Evolutionary conservation across 148 eudicot genomes (phyloP).

Genomic region (Salicornia ramosissima): DNA sequence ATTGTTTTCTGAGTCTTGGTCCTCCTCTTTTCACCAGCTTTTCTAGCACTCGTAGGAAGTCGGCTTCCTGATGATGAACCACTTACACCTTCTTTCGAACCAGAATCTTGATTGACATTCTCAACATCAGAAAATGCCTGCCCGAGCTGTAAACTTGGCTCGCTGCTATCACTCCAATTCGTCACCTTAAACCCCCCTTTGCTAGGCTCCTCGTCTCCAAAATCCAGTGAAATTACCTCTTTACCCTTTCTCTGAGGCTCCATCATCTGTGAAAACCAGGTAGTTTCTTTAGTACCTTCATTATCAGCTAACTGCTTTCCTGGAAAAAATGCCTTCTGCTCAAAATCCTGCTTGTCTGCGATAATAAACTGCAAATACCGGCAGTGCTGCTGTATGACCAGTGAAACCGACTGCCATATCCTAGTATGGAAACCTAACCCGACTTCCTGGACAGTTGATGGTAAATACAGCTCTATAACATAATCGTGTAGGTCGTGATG

Average conservation of each 20-base stretch:
- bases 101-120: constrained; percentile 37
- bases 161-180: constrained; percentile 31
- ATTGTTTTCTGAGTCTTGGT: constrained; percentile 66
- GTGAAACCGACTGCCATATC: constrained; percentile 46
- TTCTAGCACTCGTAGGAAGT: constrained; percentile 27
- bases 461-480: constrained; percentile 76
- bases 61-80: constrained; percentile 33
- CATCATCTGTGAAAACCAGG: constrained; percentile 46
- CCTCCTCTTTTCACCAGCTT: constrained; percentile 43
- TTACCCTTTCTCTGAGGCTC: constrained; percentile 51
- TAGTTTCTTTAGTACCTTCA: constrained; percentile 25
- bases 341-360: constrained; percentile 35
- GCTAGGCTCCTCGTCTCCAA: constrained; percentile 40
- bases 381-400: constrained; percentile 41
- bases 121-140: constrained; percentile 25
- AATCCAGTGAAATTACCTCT: constrained; percentile 38
- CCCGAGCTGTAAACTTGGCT: constrained; percentile 25
- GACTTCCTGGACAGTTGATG: constrained; percentile 41
- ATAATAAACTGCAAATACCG: constrained; percentile 44
- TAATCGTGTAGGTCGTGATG: constrained; percentile 39
- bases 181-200: constrained; percentile 46
- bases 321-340: constrained; percentile 26
- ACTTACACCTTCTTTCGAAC: constrained; percentile 31
- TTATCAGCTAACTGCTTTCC: constrained; percentile 21
- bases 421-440: constrained; percentile 31